Evolutionary conservation across 352 stramenopile species (phyloP).

Genomic region (Phytophthora fragariae): DNA sequence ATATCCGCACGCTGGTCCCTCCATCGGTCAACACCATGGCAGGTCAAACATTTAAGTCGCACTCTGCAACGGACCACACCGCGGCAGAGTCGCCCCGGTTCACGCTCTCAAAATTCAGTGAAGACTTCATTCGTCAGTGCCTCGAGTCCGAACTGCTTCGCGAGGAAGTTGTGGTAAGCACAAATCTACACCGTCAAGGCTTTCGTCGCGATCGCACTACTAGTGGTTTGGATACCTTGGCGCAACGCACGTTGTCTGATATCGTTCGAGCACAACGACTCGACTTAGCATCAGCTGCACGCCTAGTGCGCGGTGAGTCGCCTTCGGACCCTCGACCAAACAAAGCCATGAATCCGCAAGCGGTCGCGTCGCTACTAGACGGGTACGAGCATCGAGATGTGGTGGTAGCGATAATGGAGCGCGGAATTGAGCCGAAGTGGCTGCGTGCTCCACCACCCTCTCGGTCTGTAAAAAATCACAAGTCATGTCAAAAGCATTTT

Average conservation of each 20-base stretch:
- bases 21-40: slow-evolving; percentile 2
- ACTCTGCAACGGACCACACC: not conserved
- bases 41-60: not conserved
- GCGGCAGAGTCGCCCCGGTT: not conserved
- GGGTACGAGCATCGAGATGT: slow-evolving; percentile 2
- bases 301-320: not conserved
- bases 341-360: slow-evolving; percentile 3
- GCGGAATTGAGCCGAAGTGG: slow-evolving; percentile 5
- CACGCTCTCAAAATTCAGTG: not conserved
- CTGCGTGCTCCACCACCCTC: not conserved
- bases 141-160: not conserved
- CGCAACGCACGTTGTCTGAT: not conserved
- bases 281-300: not conserved
- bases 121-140: slow-evolving; percentile 2
- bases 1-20: slow-evolving; percentile 2
- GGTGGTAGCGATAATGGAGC: slow-evolving; percentile 5
- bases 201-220: slow-evolving; percentile 1
- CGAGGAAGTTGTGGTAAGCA: not conserved
- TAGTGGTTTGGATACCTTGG: not conserved
- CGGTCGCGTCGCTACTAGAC: not conserved
- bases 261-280: slow-evolving; percentile 2
- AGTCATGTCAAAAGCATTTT: slow-evolving; percentile 4
- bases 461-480: slow-evolving; percentile 10
- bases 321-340: slow-evolving; percentile 1
- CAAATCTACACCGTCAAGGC: slow-evolving; percentile 2